Base-by-base conservation (phyloP, 2,329 filamentous ascomycete genomes). In the Phyllosticta capitalensis region DNA sequence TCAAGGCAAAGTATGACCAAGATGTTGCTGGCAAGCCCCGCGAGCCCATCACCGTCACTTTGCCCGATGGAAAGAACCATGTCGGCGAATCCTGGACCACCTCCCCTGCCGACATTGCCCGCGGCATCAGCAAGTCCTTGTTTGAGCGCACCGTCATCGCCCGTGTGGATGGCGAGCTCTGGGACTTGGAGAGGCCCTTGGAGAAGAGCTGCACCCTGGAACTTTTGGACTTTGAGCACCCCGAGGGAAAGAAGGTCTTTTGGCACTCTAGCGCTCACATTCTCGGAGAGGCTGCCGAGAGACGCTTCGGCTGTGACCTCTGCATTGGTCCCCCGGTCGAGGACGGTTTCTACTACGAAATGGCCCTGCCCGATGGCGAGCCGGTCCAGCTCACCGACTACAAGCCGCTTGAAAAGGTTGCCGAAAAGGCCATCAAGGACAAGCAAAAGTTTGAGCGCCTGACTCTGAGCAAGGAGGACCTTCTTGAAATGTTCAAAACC, bases 221-320 rank as follows among this genome's bases (percentile, higher is more conserved):
- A 69, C 81, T 96, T 58, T 81, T 97, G 64, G 86, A 88, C 64
- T 99, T 97, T 67, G 86, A 90, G 55, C 78, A 87, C 72, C 72
- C 73, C 4, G 75, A 89, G 76, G 92, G 90, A 68, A 92, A 94
- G 78, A 90, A 90, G 73, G 92, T 97, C 60, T 99, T 96, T 78
- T 99, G 92, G 92, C 94, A 97, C 75, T 95, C 90, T 20, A 92
- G 88, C 68, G 94, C 94, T 52, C 94, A 99, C 73, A 87, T 95
- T 64, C 83, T 99, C n/a, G 94, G 94, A 66, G 94, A 97, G 76
- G 92, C 92, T 62, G 89, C 88, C 55, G 94, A 99, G 76, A 83
- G 88, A 69, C 83, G 91, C 68, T 99, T 91, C 71, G 90, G 91
- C 62, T 96, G 92, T 76, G 87, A 89, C 67, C 83, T 96, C 52